Evolutionary conservation across 495 filamentous ascomycete species (phyloP), one percentile per base, ranked within the genome.

Genomic region (Achaetomiella virescens): DNA sequence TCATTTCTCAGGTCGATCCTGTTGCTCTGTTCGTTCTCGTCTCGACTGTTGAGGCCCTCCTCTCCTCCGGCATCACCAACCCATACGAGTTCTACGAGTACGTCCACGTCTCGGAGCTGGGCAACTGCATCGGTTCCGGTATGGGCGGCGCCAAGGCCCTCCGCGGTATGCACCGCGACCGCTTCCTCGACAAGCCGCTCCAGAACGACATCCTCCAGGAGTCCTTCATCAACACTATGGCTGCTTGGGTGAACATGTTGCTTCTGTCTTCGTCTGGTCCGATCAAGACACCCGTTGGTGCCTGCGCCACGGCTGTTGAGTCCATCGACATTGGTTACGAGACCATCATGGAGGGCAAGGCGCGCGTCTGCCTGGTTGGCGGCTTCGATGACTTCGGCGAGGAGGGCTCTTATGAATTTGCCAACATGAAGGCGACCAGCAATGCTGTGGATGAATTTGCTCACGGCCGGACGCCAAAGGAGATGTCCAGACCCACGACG

Each of bases 11-110:
- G 72, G 93, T 99, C 48, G 95, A 99, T 62, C 92, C 91, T 5
- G 90, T 96, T 47, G 96, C 95, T 4, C 78, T 99, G 37, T 97
- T 87, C 63, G 90, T 97, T 20, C 85, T 99, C 33, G 90, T 97
- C 52, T 91, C 90, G 57, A 92, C 90, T 31, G 90, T 86, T 5
- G 95, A 99, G 71, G 80, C 92, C 11, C 83, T 99, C 46, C 79
- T 97, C 37, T 84, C 90, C 0, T 84, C 91, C 48, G 93, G 93
- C 84, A 91, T 99, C 69, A 97, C 91, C n/a, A 95, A 99, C 70
- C 95, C 93, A 21, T 99, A 97, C 65, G 93, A 99, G 72, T 97
- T 99, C 74, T 99, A 99, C 81, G 90, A 97, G 75, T 97, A 99
- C 65, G 93, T 99, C 54, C 93, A 99, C 70, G 82, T 99, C 48